Evolutionary conservation across 192 early-diverging fungal species (phyloP).

Genomic region (Thoreauomyces humboldtii): DNA sequence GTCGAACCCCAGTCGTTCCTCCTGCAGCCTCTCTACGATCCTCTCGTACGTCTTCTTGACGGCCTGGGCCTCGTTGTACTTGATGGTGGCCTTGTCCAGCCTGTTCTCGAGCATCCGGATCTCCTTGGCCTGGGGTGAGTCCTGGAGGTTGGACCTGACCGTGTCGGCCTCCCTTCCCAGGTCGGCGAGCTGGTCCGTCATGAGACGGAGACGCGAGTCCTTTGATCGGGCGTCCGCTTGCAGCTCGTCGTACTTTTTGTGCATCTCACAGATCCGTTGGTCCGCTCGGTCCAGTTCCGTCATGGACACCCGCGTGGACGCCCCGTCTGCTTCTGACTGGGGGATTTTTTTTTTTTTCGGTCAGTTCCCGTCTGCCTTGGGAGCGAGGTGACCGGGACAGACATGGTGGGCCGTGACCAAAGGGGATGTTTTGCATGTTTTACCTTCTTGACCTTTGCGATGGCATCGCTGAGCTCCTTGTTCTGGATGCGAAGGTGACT

Average conservation of each 20-base stretch:
- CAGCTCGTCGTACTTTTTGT: slow-evolving; percentile 59
- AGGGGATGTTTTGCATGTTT: no score
- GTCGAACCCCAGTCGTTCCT: slow-evolving; percentile 60
- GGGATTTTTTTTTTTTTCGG: no score
- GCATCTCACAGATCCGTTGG: slow-evolving; percentile 56
- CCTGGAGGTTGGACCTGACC: slow-evolving; percentile 43
- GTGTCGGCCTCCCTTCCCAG: slow-evolving; percentile 46
- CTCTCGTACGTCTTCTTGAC: slow-evolving; percentile 61
- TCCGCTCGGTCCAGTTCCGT: slow-evolving; percentile 60
- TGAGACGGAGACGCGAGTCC: slow-evolving; percentile 40
- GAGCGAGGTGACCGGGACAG: no score
- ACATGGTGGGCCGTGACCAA: no score
- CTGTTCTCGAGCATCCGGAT: slow-evolving; percentile 59
- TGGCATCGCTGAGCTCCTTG: slow-evolving; percentile 55
- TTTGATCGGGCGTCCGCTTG: slow-evolving; percentile 52
- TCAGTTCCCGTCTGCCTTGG: no score
- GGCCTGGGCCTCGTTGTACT: slow-evolving; percentile 65
- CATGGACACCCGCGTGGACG: slow-evolving; percentile 39
- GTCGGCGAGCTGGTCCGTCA: slow-evolving; percentile 49
- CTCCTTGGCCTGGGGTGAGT: slow-evolving; percentile 56
- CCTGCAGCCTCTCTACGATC: slow-evolving; percentile 58
- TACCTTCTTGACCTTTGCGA: slow-evolving; percentile 60
- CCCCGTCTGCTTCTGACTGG: slow-evolving; percentile 34
- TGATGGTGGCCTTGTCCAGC: slow-evolving; percentile 63
- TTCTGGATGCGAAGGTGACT: slow-evolving; percentile 44